These are phyloP conservation scores for Durotheca rogersii DNA, from an alignment of 495 filamentous ascomycete species.

Conservation along the genomic window DNA sequence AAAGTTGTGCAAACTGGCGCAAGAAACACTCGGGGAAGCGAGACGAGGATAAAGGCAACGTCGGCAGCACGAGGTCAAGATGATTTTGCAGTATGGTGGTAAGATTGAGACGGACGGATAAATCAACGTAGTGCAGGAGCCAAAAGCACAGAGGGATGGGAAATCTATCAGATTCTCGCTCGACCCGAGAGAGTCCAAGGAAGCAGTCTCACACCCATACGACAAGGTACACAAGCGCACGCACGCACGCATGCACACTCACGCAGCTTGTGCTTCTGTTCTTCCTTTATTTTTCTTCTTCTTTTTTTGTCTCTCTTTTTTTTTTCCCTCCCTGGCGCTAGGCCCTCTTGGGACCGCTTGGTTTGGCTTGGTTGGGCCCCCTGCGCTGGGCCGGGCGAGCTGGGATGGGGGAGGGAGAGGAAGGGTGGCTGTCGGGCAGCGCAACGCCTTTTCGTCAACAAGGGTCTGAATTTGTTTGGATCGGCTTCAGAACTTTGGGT, in stretches of 20 bases:
- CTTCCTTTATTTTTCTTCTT: conserved; percentile 20
- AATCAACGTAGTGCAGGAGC: conserved; percentile 27
- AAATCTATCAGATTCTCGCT: conserved; percentile 17
- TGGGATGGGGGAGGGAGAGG: not conserved
- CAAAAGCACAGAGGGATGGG: conserved; percentile 1
- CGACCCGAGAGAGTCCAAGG: conserved; percentile 11
- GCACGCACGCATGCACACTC: no score
- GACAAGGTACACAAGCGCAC: conserved; percentile 27
- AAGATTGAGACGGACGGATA: conserved; percentile 24
- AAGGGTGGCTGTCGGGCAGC: not conserved
- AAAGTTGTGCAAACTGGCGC: conserved; percentile 2
- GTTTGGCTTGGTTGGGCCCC: conserved; percentile 8
- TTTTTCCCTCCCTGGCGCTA: conserved; percentile 10
- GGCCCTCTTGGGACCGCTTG: conserved; percentile 20
- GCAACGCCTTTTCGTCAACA: conserved; percentile 25
- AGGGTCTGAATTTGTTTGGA: conserved; percentile 24
- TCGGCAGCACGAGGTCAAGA: conserved; percentile 9
- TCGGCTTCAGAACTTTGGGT: conserved; percentile 22
- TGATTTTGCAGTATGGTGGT: conserved; percentile 7
- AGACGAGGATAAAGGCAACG: conserved; percentile 4
- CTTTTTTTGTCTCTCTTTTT: not conserved
- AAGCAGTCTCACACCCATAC: conserved; percentile 28
- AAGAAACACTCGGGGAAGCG: not conserved
- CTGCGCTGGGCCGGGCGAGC: conserved; percentile 1
- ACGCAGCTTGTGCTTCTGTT: no score